A percentile compares a stretch with the other conserved stretches of the same genome.
phyloP scores from a whole-genome alignment of 306 rosid species.

The Cicer cuneatum region DNA sequence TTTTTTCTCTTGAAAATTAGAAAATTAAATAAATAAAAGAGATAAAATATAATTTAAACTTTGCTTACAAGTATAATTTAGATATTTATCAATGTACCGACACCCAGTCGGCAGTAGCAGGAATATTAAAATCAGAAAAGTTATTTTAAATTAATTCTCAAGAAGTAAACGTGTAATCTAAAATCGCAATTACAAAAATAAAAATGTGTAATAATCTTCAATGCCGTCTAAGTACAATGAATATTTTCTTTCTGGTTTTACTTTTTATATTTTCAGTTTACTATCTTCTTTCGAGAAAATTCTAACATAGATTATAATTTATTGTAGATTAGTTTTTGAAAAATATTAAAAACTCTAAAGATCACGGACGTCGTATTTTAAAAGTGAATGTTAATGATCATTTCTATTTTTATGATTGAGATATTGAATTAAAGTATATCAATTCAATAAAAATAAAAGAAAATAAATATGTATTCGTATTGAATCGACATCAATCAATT shows the following conservation, averaged over 20 bases:
- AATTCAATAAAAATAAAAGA: too few relatives aligned
- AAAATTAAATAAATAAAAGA: too few relatives aligned
- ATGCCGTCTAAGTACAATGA: slow-evolving; percentile 37
- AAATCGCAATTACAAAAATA: background rate
- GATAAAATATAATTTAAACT: background rate
- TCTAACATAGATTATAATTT: too few relatives aligned
- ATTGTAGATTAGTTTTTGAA: too few relatives aligned
- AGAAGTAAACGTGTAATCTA: slow-evolving; percentile 1
- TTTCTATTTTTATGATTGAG: too few relatives aligned
- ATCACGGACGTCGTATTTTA: too few relatives aligned
- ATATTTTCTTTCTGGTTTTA: slow-evolving; percentile 6
- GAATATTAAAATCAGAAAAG: background rate
- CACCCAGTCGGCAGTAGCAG: slow-evolving; percentile 10
- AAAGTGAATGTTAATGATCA: too few relatives aligned
- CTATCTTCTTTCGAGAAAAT: slow-evolving; percentile 1
- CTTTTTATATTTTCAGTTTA: background rate
- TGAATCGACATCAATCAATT: too few relatives aligned
- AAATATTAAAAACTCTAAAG: too few relatives aligned
- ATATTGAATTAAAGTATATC: too few relatives aligned
- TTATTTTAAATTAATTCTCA: background rate
- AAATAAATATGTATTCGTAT: too few relatives aligned
- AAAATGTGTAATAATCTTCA: background rate
- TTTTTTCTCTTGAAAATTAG: too few relatives aligned
- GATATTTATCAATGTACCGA: background rate
- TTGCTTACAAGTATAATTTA: background rate